phyloP scores from a whole-genome alignment of 306 rosid genomes.

The Castanospermum australe region DNA sequence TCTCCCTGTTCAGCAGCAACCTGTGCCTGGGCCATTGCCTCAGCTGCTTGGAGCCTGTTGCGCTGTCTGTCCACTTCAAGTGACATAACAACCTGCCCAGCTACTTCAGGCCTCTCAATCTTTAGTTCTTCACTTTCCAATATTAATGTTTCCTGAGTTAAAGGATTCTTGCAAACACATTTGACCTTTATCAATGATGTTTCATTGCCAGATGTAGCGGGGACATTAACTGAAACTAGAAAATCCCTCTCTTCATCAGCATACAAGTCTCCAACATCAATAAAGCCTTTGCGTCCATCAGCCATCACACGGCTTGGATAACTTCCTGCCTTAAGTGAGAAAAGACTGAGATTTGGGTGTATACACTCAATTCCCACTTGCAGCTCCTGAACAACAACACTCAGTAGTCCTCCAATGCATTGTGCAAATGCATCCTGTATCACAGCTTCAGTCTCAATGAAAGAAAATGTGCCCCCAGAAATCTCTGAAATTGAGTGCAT shows the following conservation, averaged over 20 bases:
- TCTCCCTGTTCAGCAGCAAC: constrained; percentile 83
- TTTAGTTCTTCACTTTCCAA: constrained; percentile 72
- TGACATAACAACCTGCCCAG: constrained; percentile 59
- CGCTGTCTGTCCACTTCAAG: constrained; percentile 91
- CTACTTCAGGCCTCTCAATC: constrained; percentile 61
- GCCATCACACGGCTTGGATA: constrained; percentile 66
- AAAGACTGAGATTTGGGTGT: constrained; percentile 43
- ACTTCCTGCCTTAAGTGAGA: constrained; percentile 84
- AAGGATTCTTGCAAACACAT: constrained; percentile 78
- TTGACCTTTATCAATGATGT: constrained; percentile 77
- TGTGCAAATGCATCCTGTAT: constrained; percentile 98
- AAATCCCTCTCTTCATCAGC: constrained; percentile 98
- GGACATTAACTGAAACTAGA: constrained; percentile 76
- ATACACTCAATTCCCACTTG: constrained; percentile 77
- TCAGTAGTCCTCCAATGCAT: constrained; percentile 95
- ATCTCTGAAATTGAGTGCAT: constrained; percentile 96
- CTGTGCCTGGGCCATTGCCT: constrained; percentile 86
- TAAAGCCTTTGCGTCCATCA: constrained; percentile 58
- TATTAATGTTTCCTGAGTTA: constrained; percentile 59
- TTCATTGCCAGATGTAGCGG: constrained; percentile 49
- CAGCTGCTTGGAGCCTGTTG: constrained; percentile 91
- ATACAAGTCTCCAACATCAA: constrained; percentile 87
- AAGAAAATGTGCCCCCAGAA: constrained; percentile 97
- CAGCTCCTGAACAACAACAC: constrained; percentile 90
- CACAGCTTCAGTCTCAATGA: constrained; percentile 89